These are phyloP conservation scores for Prunus padus DNA, from an alignment of 306 rosid genomes.

Conservation along the genomic window DNA sequence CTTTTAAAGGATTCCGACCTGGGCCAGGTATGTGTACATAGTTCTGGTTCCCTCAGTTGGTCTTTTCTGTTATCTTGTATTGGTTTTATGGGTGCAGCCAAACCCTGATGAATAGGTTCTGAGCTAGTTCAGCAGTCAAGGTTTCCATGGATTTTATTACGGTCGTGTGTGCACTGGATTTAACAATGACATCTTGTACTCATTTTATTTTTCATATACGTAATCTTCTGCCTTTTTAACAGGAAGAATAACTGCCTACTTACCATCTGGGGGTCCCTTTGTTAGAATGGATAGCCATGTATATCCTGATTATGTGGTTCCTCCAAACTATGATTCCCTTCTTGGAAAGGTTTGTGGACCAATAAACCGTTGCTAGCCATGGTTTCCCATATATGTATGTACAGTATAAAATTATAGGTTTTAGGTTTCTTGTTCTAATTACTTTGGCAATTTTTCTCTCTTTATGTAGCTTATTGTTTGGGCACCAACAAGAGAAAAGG, in stretches of 20 bases:
- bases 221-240: constrained; percentile 27
- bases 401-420: background rate
- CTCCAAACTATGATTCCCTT: constrained; percentile 96
- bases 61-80: background rate
- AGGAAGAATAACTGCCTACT: constrained; percentile 86
- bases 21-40: constrained; percentile 73
- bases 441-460: constrained; percentile 9
- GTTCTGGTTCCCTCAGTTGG: background rate
- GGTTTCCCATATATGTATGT: background rate
- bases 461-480: constrained; percentile 77
- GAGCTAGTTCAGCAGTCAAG: background rate
- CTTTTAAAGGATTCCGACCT: constrained; percentile 93
- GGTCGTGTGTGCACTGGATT: background rate
- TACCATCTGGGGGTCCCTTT: constrained; percentile 97
- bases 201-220: background rate
- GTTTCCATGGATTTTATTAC: background rate
- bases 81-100: background rate
- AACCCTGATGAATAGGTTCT: background rate
- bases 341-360: constrained; percentile 69
- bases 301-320: constrained; percentile 94
- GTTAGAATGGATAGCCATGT: constrained; percentile 99
- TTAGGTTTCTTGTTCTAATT: constrained; percentile 4
- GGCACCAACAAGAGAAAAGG: constrained; percentile 99
- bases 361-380: background rate
- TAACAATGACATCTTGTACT: background rate